Base-by-base conservation (phyloP, 2,329 filamentous ascomycete genomes). In the Penicillium sp. region DNA sequence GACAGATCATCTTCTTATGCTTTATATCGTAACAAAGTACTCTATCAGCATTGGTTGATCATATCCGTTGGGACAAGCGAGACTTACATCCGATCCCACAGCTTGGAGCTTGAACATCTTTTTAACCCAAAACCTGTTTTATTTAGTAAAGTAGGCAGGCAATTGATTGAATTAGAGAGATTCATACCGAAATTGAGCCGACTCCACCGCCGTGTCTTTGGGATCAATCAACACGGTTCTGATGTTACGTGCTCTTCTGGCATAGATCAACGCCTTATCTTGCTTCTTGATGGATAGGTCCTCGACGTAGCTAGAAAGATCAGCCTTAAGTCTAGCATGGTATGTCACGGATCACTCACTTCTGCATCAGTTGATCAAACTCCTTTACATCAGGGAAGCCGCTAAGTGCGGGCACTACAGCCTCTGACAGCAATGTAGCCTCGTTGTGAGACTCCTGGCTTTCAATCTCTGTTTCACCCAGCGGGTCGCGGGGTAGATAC, bases 71-170 rank as follows among this genome's bases (percentile, higher is more conserved):
- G 49, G 25, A 27, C n/a, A 35, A 53, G 7, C 10, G 15, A 45
- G 58, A 67, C 76, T 57, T 64, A 79, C 77, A 64, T 76, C 70
- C 41, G 71, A 67, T 51, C 77, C 78, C 43, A 73, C 68, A 36
- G 73, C 67, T 55, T 78, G 73, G 42, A 82, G 72, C 51, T 77
- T 77, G 64, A 82, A 82, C 79, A 81, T 82, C 64, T 81, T 81
- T 63, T 81, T 82, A 25, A 79, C 79, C 79, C 79, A 82, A 59
- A 81, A 81, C 47, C 79, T 81, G 60, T 43, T 44, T 3, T 39
- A 7, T 12, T 58, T 36, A 66, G 59, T 17, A 52, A 36, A 10
- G 35, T 7, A 33, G 23, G 9, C 12, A 33, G 23, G 9, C 12
- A 12, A 27, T 23, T 42, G 15, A 19, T n/a, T 47, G 21, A 21